Conservation (phyloP, 1,284 basidiomycete genomes). For the Tilletiopsis washingtonensis region DNA sequence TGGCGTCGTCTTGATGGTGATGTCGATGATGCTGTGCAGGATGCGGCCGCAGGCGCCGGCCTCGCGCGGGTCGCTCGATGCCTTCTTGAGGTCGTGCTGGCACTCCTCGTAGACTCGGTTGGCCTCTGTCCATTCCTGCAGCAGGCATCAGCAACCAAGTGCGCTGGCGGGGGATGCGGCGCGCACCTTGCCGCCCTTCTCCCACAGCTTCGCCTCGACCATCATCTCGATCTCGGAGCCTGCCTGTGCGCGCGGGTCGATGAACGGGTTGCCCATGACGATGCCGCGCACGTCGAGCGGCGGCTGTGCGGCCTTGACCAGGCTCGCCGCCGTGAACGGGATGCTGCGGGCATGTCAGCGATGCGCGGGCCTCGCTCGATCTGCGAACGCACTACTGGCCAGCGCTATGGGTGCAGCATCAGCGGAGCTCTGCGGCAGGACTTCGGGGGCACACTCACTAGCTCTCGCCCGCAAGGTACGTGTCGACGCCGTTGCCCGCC, state of each 20-base stretch:
- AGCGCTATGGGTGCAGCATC: too few relatives aligned
- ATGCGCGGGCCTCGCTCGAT: not conserved
- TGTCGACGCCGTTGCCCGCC: conserved; percentile 65
- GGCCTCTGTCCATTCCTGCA: conserved; percentile 56
- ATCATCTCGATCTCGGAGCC: conserved; percentile 82
- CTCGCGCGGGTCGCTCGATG: conserved; percentile 56
- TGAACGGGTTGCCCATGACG: conserved; percentile 96
- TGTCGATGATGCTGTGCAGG: conserved; percentile 58
- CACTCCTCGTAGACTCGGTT: conserved; percentile 64
- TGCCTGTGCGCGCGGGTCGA: conserved; percentile 81
- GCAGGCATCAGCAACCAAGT: conserved; percentile 1
- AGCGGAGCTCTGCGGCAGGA: too few relatives aligned
- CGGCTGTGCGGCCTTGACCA: conserved; percentile 61
- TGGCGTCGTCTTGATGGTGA: conserved; percentile 56
- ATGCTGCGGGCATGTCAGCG: conserved; percentile 11
- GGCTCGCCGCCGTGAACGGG: conserved; percentile 60
- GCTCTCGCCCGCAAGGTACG: conserved; percentile 10
- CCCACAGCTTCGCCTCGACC: conserved; percentile 68
- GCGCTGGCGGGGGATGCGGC: not conserved
- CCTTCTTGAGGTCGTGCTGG: conserved; percentile 49
- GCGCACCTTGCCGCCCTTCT: conserved; percentile 40
- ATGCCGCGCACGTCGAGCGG: conserved; percentile 62
- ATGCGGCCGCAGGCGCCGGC: conserved; percentile 62
- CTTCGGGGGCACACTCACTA: too few relatives aligned
- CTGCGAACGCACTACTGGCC: conserved; percentile 7